Conservation (phyloP, 495 filamentous ascomycete genomes). For the Neurospora sublineolata region DNA sequence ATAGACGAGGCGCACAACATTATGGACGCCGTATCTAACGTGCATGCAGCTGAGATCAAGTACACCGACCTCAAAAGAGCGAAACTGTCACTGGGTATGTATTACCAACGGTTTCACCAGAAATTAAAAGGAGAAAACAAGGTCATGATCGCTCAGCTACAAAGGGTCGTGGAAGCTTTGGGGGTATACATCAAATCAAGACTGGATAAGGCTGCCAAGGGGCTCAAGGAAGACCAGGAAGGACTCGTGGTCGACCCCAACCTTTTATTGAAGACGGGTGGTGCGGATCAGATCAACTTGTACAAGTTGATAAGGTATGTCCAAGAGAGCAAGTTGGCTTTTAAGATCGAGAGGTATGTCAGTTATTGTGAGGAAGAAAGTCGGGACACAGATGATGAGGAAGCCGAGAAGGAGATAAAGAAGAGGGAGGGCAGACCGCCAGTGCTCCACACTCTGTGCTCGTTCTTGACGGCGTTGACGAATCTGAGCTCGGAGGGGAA, state of each 20-base stretch:
- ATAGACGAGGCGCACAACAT: constrained; percentile 97
- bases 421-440: constrained; percentile 34
- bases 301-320: constrained; percentile 80
- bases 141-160: constrained; percentile 79
- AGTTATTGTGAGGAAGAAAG: constrained; percentile 41
- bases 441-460: constrained; percentile 70
- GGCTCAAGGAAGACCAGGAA: constrained; percentile 30
- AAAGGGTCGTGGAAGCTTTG: constrained; percentile 69
- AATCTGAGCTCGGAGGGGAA: constrained; percentile 82
- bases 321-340: constrained; percentile 82
- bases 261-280: constrained; percentile 68
- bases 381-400: background rate
- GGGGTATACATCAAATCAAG: constrained; percentile 31
- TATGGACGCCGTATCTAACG: constrained; percentile 84
- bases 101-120: constrained; percentile 79
- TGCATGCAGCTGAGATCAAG: constrained; percentile 70
- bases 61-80: constrained; percentile 60
- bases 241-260: constrained; percentile 47
- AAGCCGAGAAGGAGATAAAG: background rate
- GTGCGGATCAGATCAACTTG: constrained; percentile 89
- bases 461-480: constrained; percentile 71
- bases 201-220: constrained; percentile 38
- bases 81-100: constrained; percentile 62
- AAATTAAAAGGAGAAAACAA: constrained; percentile 79
- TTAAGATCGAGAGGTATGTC: constrained; percentile 85